Conservation (phyloP, 2,329 filamentous ascomycete genomes). For the Tympanopsis confertula region DNA sequence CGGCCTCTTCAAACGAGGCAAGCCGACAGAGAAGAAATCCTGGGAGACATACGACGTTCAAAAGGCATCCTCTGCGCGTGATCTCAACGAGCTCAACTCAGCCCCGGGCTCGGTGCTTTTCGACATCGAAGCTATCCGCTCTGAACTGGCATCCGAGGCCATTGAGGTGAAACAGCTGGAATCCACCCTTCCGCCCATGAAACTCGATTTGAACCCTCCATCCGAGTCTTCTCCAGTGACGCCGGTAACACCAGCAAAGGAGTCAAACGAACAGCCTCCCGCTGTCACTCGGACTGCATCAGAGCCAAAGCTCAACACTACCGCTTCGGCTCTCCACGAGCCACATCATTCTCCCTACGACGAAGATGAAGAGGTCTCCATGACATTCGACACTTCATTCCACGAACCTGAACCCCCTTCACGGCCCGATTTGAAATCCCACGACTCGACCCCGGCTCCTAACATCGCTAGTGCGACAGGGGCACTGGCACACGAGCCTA, state of each 20-base stretch:
- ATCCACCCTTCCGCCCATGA: slow-evolving; percentile 1
- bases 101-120: not conserved
- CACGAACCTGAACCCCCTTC: not conserved
- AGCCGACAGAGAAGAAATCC: slow-evolving; percentile 68
- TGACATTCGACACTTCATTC: not conserved
- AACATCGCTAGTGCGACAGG: not conserved
- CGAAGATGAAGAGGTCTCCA: not conserved
- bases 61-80: too few relatives aligned
- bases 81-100: not conserved
- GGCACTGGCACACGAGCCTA: not conserved
- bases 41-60: slow-evolving; percentile 89
- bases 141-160: not conserved
- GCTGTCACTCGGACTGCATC: not conserved
- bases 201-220: not conserved
- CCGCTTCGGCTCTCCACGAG: not conserved
- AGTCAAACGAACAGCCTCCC: not conserved
- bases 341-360: too few relatives aligned
- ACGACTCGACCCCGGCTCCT: not conserved
- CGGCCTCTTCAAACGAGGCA: slow-evolving; percentile 72
- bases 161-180: slow-evolving; percentile 1
- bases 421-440: not conserved
- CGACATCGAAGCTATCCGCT: not conserved
- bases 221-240: not conserved
- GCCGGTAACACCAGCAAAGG: not conserved
- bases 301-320: not conserved